A percentile compares a stretch with the other conserved stretches of the same genome.
These are phyloP conservation scores for Chenopodium formosanum DNA, from an alignment of 148 eudicot species.

Conservation along the genomic window DNA sequence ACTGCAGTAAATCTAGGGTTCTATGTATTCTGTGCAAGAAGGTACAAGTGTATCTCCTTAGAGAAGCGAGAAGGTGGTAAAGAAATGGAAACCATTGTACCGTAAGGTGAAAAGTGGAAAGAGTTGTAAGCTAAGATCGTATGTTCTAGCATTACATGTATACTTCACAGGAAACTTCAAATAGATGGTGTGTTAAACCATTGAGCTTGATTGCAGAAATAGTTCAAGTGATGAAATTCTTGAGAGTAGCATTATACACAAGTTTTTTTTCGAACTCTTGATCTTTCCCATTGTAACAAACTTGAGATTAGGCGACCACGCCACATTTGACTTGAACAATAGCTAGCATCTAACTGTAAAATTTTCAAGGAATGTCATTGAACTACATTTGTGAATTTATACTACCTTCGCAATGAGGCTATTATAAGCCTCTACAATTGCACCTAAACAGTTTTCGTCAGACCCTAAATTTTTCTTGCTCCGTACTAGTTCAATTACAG, in stretches of 20 bases:
- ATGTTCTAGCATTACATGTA: conserved; percentile 9
- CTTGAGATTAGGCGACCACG: conserved; percentile 4
- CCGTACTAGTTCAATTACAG: no score
- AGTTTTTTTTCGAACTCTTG: not conserved
- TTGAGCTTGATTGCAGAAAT: conserved; percentile 17
- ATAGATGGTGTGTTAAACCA: not conserved
- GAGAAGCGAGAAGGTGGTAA: conserved; percentile 32
- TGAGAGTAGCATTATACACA: conserved; percentile 8
- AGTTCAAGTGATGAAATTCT: conserved; percentile 12
- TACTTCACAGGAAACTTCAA: conserved; percentile 8
- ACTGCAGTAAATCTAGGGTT: conserved; percentile 43
- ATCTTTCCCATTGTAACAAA: conserved; percentile 15
- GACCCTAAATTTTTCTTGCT: not conserved
- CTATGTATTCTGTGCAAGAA: conserved; percentile 44
- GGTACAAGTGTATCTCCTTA: conserved; percentile 43
- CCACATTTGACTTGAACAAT: no score
- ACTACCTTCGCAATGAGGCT: not conserved
- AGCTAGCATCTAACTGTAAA: not conserved
- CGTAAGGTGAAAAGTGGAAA: conserved; percentile 1
- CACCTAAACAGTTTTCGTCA: no score
- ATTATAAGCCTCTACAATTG: not conserved
- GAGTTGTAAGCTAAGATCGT: conserved; percentile 4
- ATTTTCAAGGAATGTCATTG: not conserved
- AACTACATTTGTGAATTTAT: not conserved
- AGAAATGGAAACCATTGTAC: conserved; percentile 29